phyloP scores from a whole-genome alignment of 306 rosid species.

The Casuarina equisetifolia region DNA sequence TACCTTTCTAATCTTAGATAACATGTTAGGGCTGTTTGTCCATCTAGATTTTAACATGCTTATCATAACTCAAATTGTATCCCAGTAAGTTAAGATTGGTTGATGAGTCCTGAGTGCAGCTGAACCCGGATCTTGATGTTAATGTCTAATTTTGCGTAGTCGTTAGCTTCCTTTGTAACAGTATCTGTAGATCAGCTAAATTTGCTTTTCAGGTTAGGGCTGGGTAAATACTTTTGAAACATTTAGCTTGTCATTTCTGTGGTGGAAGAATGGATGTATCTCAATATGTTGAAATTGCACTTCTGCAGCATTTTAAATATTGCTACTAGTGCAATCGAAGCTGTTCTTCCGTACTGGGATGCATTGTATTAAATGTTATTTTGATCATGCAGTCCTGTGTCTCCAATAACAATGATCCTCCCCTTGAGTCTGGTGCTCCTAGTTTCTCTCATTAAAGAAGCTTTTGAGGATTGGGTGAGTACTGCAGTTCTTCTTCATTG shows the following conservation, averaged over 20 bases:
- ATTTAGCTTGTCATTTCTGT: background rate
- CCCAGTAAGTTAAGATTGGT: background rate
- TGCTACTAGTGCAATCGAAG: background rate
- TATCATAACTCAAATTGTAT: background rate
- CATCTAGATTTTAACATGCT: background rate
- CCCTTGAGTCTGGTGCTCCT: conserved; percentile 89
- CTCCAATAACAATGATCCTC: conserved; percentile 85
- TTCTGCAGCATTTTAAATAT: conserved; percentile 8
- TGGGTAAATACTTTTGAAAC: background rate
- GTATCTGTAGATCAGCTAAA: background rate
- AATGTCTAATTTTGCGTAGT: background rate
- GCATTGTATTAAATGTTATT: conserved; percentile 22
- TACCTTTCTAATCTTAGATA: background rate
- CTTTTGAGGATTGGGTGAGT: conserved; percentile 96
- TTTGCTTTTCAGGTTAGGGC: background rate
- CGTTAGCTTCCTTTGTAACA: background rate
- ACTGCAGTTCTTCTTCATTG: conserved; percentile 22
- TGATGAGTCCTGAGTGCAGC: background rate
- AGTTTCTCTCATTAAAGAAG: conserved; percentile 86
- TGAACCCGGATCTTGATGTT: background rate
- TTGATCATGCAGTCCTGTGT: conserved; percentile 76
- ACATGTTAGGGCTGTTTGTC: background rate
- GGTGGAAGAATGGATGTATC: background rate
- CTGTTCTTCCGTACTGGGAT: background rate
- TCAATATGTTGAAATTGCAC: conserved; percentile 3